phyloP scores from a whole-genome alignment of 1,284 basidiomycete genomes.

The Ceratobasidium sp. region DNA sequence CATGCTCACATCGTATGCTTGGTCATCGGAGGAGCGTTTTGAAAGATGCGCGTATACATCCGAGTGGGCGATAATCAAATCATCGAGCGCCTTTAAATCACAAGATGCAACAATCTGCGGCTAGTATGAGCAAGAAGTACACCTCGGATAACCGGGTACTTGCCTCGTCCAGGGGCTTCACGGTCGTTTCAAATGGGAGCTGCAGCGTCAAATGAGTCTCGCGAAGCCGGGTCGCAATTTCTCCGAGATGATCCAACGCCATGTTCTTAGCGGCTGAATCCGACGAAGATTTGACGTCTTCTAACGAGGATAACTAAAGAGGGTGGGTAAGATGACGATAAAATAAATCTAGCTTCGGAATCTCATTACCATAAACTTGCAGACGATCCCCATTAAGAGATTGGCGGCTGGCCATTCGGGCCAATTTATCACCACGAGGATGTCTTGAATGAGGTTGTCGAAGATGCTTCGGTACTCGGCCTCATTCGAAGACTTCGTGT shows the following conservation, averaged over 20 bases:
- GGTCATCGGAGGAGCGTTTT: conserved; percentile 78
- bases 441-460: conserved; percentile 88
- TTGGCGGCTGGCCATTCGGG: conserved; percentile 97
- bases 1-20: conserved; percentile 75
- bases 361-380: conserved; percentile 78
- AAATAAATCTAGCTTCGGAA: background rate
- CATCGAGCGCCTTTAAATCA: conserved; percentile 67
- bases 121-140: background rate
- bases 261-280: conserved; percentile 75
- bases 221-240: conserved; percentile 87
- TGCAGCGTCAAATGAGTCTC: conserved; percentile 67
- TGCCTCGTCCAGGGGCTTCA: conserved; percentile 78
- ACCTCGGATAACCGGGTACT: conserved; percentile 40
- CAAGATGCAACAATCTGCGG: conserved; percentile 35
- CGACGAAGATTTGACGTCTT: conserved; percentile 76
- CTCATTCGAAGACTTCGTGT: conserved; percentile 88
- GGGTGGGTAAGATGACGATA: conserved; percentile 46
- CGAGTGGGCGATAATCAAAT: conserved; percentile 70
- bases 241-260: conserved; percentile 91
- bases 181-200: conserved; percentile 26
- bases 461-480: conserved; percentile 92
- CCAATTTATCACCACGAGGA: conserved; percentile 90
- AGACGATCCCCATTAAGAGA: conserved; percentile 80
- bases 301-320: conserved; percentile 76
- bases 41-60: conserved; percentile 73